Conservation (phyloP, 345 rosid species). For the Kandelia obovata region DNA sequence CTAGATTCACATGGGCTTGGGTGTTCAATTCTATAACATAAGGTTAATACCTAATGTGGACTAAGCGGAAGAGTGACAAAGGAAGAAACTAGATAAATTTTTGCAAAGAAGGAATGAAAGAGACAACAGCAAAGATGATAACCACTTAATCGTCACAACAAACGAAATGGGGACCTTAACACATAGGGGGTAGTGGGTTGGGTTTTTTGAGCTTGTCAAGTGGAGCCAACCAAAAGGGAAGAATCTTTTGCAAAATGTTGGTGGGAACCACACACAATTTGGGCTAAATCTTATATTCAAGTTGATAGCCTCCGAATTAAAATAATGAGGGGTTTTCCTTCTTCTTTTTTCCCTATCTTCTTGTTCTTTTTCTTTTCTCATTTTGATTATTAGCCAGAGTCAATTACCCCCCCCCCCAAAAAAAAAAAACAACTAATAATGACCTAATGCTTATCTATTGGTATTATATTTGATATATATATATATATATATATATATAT, state of each 20-base stretch:
- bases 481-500: too few species aligned
- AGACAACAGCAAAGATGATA: slow-evolving; percentile 62
- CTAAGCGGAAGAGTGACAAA: slow-evolving; percentile 19
- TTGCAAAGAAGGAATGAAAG: slow-evolving; percentile 24
- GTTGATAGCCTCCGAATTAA: neutral
- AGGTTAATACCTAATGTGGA: slow-evolving; percentile 32
- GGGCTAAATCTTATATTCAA: slow-evolving; percentile 13
- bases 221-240: slow-evolving; percentile 56
- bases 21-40: slow-evolving; percentile 16
- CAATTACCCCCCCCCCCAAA: too few species aligned
- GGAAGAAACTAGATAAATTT: neutral
- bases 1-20: slow-evolving; percentile 40
- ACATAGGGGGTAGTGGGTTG: slow-evolving; percentile 55
- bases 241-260: slow-evolving; percentile 51
- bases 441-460: neutral
- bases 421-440: too few species aligned
- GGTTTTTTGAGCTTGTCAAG: slow-evolving; percentile 32
- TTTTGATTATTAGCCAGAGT: neutral
- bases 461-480: neutral
- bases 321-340: neutral
- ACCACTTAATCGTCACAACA: slow-evolving; percentile 43
- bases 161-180: slow-evolving; percentile 71
- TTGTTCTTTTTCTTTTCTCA: neutral
- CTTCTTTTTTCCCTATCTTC: neutral
- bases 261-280: slow-evolving; percentile 49